Conservation (phyloP, 2,329 filamentous ascomycete genomes). For the Simplicillium sp. region DNA sequence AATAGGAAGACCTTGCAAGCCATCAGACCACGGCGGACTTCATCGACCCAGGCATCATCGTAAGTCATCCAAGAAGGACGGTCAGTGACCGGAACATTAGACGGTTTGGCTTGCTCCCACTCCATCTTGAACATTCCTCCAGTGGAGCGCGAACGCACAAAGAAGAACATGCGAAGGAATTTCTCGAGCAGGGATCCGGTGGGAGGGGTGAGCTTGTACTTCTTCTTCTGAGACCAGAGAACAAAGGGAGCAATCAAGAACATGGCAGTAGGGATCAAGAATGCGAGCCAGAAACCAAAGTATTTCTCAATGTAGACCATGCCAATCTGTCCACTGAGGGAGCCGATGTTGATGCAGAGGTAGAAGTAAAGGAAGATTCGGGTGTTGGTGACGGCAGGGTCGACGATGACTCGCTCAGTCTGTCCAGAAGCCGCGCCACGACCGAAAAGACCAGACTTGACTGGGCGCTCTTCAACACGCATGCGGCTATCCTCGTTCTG, state of each 20-base stretch:
- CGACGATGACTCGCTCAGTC: constrained; percentile 51
- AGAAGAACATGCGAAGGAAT: constrained; percentile 49
- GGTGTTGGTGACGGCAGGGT: constrained; percentile 58
- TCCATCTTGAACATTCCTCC: constrained; percentile 52
- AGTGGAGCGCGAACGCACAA: constrained; percentile 56
- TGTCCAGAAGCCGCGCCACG: constrained; percentile 34
- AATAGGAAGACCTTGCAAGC: constrained; percentile 66
- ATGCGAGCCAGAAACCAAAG: constrained; percentile 67
- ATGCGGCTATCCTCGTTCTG: constrained; percentile 54
- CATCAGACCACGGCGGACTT: constrained; percentile 59
- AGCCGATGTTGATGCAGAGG: constrained; percentile 54
- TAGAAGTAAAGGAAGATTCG: constrained; percentile 59
- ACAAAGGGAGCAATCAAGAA: constrained; percentile 55
- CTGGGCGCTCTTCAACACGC: constrained; percentile 38
- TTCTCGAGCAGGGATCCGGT: constrained; percentile 64
- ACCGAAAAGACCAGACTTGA: no score
- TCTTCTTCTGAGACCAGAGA: constrained; percentile 48
- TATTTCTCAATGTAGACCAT: constrained; percentile 72
- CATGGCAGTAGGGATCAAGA: constrained; percentile 55
- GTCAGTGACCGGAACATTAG: constrained; percentile 40
- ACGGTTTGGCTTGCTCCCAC: constrained; percentile 63
- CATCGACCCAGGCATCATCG: constrained; percentile 75
- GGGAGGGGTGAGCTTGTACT: constrained; percentile 54
- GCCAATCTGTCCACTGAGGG: constrained; percentile 43
- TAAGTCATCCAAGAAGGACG: constrained; percentile 71